Evolutionary conservation across 257 asterid species (phyloP).

Genomic region (Vinca minor): DNA sequence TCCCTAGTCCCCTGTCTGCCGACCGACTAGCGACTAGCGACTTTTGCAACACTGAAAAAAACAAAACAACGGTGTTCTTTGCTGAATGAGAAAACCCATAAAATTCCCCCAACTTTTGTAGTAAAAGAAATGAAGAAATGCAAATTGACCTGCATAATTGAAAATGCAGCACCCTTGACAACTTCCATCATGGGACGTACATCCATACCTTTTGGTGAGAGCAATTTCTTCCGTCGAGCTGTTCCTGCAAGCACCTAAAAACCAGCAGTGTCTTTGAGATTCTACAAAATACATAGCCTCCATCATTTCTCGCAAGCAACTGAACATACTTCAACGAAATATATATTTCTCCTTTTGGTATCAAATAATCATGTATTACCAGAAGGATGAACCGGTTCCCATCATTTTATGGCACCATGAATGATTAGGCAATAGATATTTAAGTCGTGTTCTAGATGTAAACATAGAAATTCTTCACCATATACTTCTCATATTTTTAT

Average conservation of each 20-base stretch:
- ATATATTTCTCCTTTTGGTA: too few relatives aligned
- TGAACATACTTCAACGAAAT: background rate
- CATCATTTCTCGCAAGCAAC: background rate
- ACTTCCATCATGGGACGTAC: constrained; percentile 99
- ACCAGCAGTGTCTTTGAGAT: constrained; percentile 9
- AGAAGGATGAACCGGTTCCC: background rate
- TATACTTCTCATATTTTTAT: background rate
- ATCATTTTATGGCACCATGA: background rate
- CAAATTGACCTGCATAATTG: constrained; percentile 68
- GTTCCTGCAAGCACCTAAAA: constrained; percentile 87
- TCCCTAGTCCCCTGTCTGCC: too few relatives aligned
- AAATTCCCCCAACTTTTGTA: background rate
- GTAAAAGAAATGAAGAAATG: background rate
- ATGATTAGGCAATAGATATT: background rate
- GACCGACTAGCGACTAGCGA: constrained; percentile 3
- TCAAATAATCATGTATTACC: background rate
- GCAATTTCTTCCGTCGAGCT: constrained; percentile 84
- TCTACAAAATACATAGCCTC: background rate
- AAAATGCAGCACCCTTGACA: constrained; percentile 88
- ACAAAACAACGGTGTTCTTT: background rate
- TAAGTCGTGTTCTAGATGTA: background rate
- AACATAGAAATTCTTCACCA: background rate
- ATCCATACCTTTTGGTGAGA: constrained; percentile 92
- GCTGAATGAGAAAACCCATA: background rate
- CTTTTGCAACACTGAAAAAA: constrained; percentile 10